A percentile compares a stretch with the other conserved stretches of the same genome.
Conservation (phyloP, 2,329 filamentous ascomycete genomes). For the Botrytis deweyae region DNA sequence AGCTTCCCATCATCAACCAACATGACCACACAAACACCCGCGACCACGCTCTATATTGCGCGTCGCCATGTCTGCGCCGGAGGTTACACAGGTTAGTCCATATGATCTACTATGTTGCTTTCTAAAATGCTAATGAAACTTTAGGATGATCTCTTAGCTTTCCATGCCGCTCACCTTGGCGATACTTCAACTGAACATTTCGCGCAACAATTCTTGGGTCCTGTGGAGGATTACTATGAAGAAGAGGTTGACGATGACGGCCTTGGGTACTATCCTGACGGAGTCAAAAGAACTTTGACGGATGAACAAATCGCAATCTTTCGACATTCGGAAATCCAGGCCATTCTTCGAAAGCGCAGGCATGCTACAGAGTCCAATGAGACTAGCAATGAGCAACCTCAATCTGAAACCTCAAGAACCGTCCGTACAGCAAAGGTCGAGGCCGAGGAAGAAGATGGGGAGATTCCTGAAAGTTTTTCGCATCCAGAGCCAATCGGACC, state of each 20-base stretch:
- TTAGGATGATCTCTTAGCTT: conserved; percentile 36
- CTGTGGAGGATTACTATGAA: conserved; percentile 50
- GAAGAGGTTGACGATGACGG: conserved; percentile 58
- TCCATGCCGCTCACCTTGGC: conserved; percentile 37
- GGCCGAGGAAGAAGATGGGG: conserved; percentile 28
- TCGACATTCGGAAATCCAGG: conserved; percentile 80
- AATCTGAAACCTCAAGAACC: not conserved
- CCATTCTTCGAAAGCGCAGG: conserved; percentile 57
- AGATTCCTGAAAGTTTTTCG: conserved; percentile 10
- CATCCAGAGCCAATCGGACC: conserved; percentile 23
- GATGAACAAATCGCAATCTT: conserved; percentile 91
- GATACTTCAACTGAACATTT: conserved; percentile 53
- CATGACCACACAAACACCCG: not conserved
- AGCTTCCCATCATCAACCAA: conserved; percentile 5
- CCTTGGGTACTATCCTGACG: conserved; percentile 83
- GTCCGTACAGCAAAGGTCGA: conserved; percentile 10
- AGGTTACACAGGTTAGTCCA: conserved; percentile 14
- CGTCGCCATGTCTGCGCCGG: conserved; percentile 20
- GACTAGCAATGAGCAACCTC: conserved; percentile 17
- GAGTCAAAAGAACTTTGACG: conserved; percentile 83
- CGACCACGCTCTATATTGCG: conserved; percentile 1
- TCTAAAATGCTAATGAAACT: not conserved
- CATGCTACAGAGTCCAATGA: conserved; percentile 31
- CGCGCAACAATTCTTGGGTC: conserved; percentile 45
- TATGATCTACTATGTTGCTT: no score